These are phyloP conservation scores for Fennellomyces sp. DNA, from an alignment of 371 early-diverging fungal genomes.

Conservation along the genomic window DNA sequence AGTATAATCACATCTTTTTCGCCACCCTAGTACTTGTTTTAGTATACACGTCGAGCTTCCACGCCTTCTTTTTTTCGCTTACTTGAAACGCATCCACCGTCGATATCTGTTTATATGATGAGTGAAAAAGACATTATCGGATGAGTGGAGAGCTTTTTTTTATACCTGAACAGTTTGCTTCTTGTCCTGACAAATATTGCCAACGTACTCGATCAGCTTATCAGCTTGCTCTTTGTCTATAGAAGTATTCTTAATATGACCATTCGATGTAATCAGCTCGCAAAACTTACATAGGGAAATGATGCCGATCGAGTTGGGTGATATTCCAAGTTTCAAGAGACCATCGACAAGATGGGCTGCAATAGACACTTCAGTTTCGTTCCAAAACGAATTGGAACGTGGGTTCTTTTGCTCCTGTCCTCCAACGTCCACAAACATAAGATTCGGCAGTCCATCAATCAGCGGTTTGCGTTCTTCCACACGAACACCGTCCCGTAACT, in stretches of 20 bases:
- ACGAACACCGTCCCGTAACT: slow-evolving; percentile 62
- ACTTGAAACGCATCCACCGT: slow-evolving; percentile 87
- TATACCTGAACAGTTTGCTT: slow-evolving; percentile 34
- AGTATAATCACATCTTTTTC: slow-evolving; percentile 84
- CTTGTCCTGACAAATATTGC: slow-evolving; percentile 8
- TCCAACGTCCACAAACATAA: slow-evolving; percentile 71
- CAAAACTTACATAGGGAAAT: slow-evolving; percentile 66
- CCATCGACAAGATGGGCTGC: slow-evolving; percentile 43
- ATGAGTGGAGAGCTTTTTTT: not conserved
- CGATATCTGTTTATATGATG: slow-evolving; percentile 47
- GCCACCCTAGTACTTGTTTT: slow-evolving; percentile 60
- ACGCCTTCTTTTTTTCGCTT: not conserved
- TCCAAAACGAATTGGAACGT: slow-evolving; percentile 53
- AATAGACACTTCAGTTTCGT: slow-evolving; percentile 55
- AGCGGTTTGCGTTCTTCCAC: slow-evolving; percentile 55
- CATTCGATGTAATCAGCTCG: not conserved
- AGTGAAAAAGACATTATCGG: not conserved
- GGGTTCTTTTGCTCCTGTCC: slow-evolving; percentile 49
- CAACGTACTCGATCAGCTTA: slow-evolving; percentile 38
- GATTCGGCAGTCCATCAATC: slow-evolving; percentile 61
- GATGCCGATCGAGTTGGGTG: slow-evolving; percentile 61
- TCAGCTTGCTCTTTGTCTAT: slow-evolving; percentile 76
- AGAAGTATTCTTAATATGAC: not conserved
- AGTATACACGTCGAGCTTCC: too few relatives aligned
- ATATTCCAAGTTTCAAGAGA: slow-evolving; percentile 42